Conservation (phyloP, 2,329 filamentous ascomycete species). For the Exophiala viscosa region DNA sequence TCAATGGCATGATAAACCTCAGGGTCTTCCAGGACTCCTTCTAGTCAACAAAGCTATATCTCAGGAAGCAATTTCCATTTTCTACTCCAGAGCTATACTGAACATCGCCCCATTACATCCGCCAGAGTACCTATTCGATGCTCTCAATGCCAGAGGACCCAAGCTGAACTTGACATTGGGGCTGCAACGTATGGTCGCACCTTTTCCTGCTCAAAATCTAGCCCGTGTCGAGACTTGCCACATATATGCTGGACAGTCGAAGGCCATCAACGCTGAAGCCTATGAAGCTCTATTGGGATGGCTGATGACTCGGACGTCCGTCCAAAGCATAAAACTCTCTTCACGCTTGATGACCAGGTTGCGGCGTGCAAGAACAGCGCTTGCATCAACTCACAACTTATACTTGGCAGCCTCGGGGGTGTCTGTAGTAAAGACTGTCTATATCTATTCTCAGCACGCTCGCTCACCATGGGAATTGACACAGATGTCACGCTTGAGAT, state of each 20-base stretch:
- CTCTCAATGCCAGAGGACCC: background rate
- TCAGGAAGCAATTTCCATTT: slow-evolving; percentile 9
- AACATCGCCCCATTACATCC: slow-evolving; percentile 12
- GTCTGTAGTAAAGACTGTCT: slow-evolving; percentile 8
- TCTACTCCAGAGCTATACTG: slow-evolving; percentile 19
- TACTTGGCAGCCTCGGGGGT: background rate
- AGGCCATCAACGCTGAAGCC: slow-evolving; percentile 18
- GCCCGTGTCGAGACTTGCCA: slow-evolving; percentile 6
- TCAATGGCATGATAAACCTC: slow-evolving; percentile 4
- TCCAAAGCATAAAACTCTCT: slow-evolving; percentile 13
- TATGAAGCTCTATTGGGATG: slow-evolving; percentile 22
- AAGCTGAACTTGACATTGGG: slow-evolving; percentile 6
- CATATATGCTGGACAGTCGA: slow-evolving; percentile 16
- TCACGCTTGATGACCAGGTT: slow-evolving; percentile 19
- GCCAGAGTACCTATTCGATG: slow-evolving; percentile 4
- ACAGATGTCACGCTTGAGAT: slow-evolving; percentile 3
- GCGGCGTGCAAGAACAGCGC: slow-evolving; percentile 5
- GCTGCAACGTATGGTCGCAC: slow-evolving; percentile 9
- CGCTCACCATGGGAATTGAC: slow-evolving; percentile 11
- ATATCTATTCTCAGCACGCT: slow-evolving; percentile 4
- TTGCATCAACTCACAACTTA: background rate
- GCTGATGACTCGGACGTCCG: slow-evolving; percentile 16
- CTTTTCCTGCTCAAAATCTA: slow-evolving; percentile 5
- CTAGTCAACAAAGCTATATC: slow-evolving; percentile 14
- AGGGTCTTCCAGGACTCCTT: slow-evolving; percentile 12